Evolutionary conservation across 2,329 filamentous ascomycete species (phyloP).

Genomic region (Pseudonectria foliicola): DNA sequence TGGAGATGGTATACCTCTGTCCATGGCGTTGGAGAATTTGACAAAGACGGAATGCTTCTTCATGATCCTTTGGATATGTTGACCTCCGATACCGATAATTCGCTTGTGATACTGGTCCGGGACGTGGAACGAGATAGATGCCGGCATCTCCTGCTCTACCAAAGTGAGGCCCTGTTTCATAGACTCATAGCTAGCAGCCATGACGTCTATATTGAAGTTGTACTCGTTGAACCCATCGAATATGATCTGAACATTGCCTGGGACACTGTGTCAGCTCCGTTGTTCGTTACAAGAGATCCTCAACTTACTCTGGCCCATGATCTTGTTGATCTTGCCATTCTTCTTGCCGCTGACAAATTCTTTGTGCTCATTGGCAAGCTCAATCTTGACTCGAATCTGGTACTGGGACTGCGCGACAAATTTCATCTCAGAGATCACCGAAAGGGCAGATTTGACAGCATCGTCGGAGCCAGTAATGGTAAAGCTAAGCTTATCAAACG

Average conservation of each 20-base stretch:
- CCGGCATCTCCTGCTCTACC: constrained; percentile 98
- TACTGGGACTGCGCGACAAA: constrained; percentile 84
- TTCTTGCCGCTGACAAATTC: constrained; percentile 99
- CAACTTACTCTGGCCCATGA: constrained; percentile 84
- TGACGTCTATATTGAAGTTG: constrained; percentile 99
- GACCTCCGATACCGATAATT: constrained; percentile 96
- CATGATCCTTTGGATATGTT: constrained; percentile 99
- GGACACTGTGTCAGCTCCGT: constrained; percentile 4
- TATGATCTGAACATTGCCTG: constrained; percentile 92
- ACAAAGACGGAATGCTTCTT: constrained; percentile 99
- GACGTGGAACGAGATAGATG: constrained; percentile 97
- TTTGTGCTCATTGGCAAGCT: constrained; percentile 98
- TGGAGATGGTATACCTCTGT: constrained; percentile 55
- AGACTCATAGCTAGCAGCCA: constrained; percentile 83
- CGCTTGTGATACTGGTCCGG: constrained; percentile 99
- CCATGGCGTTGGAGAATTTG: constrained; percentile 99
- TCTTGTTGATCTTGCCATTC: constrained; percentile 99
- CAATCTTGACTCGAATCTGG: constrained; percentile 95
- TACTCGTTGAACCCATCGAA: constrained; percentile 99
- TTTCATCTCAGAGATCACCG: constrained; percentile 83
- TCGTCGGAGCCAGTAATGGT: constrained; percentile 94
- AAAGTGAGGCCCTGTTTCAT: constrained; percentile 88
- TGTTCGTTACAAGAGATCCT: constrained; percentile 11
- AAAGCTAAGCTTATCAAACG: constrained; percentile 91
- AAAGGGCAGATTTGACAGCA: constrained; percentile 89